phyloP scores from a whole-genome alignment of 805 yeast genomes.

The Cyberlindnera petersonii region DNA sequence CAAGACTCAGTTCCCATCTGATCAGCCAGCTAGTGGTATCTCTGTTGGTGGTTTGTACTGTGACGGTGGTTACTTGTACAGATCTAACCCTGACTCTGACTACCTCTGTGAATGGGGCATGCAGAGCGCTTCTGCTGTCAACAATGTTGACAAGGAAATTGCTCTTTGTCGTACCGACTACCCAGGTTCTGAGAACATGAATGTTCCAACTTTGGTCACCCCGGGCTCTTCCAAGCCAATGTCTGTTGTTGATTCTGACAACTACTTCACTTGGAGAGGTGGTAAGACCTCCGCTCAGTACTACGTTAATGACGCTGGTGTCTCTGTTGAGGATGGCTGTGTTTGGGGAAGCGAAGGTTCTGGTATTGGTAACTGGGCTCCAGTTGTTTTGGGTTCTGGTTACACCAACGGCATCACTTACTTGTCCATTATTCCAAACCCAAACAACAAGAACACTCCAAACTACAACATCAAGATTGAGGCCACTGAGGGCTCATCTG shows the following conservation, averaged over 20 bases:
- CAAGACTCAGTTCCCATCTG: conserved; percentile 94
- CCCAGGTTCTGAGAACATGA: conserved; percentile 99
- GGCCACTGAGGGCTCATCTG: conserved; percentile 55
- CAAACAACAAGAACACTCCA: conserved; percentile 69
- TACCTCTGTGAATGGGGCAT: conserved; percentile 88
- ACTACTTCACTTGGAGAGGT: conserved; percentile 82
- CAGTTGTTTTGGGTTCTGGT: conserved; percentile 93
- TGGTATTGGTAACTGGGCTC: conserved; percentile 97
- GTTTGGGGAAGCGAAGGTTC: conserved; percentile 83
- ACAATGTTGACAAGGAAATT: conserved; percentile 60
- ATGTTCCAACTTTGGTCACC: conserved; percentile 77
- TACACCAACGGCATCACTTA: conserved; percentile 62
- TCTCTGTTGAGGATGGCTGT: conserved; percentile 84
- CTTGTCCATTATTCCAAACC: conserved; percentile 91
- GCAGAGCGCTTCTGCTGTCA: conserved; percentile 63
- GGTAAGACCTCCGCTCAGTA: conserved; percentile 88
- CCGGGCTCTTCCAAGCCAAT: conserved; percentile 65
- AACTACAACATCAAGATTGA: conserved; percentile 75
- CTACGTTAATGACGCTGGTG: conserved; percentile 97
- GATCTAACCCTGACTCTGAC: conserved; percentile 61
- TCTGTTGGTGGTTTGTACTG: conserved; percentile 93
- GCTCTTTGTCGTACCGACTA: conserved; percentile 97
- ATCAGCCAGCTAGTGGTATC: conserved; percentile 84
- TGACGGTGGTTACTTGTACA: conserved; percentile 79
- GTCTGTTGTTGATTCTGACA: conserved; percentile 73